Percentiles rank a stretch among this genome's conserved stretches.
These are phyloP conservation scores for Hypoxylon rickii DNA, from an alignment of 495 filamentous ascomycete species.

Conservation along the genomic window DNA sequence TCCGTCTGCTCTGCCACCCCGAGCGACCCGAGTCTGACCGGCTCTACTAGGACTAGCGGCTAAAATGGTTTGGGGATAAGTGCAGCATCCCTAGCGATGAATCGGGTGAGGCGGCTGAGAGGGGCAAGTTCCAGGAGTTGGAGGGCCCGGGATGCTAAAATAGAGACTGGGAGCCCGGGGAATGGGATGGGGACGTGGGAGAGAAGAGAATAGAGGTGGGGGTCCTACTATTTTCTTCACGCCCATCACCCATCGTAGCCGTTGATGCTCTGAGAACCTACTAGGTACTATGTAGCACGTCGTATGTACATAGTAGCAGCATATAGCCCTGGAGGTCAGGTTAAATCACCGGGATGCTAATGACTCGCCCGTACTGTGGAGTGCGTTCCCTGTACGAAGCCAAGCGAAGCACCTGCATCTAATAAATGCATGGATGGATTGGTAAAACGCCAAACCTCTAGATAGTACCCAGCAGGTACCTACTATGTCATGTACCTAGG, in stretches of 20 bases:
- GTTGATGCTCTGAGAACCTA: no score
- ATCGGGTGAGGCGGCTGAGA: constrained; percentile 35
- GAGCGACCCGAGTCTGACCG: constrained; percentile 18
- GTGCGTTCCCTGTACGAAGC: constrained; percentile 26
- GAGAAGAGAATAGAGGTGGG: constrained; percentile 24
- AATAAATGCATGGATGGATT: constrained; percentile 31
- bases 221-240: constrained; percentile 13
- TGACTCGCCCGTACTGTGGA: constrained; percentile 31
- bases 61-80: constrained; percentile 27
- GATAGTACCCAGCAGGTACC: no score
- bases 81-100: constrained; percentile 9
- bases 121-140: constrained; percentile 18
- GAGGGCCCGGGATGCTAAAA: constrained; percentile 24
- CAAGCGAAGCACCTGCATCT: constrained; percentile 30
- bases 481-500: constrained; percentile 1
- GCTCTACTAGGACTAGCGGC: constrained; percentile 16
- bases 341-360: no score
- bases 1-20: background rate
- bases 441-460: no score
- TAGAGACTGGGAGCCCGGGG: constrained; percentile 20
- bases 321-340: no score
- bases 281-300: no score
- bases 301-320: no score
- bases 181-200: constrained; percentile 29
- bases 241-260: no score